Conservation (phyloP, 805 yeast genomes). For the Myxozyma lipomycoides region DNA sequence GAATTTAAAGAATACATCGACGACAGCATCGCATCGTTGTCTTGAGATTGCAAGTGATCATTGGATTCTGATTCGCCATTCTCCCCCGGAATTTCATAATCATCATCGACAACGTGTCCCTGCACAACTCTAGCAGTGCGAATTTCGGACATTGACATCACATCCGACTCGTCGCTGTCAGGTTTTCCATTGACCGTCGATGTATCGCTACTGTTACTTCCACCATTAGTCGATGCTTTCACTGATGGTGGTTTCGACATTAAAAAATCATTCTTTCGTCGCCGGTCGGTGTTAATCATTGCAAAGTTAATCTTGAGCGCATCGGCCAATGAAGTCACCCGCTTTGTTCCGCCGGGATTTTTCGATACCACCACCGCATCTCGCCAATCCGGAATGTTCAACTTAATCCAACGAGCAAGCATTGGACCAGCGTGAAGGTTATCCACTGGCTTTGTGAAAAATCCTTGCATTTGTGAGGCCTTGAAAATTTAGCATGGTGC, state of each 20-base stretch:
- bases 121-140: conserved; percentile 95
- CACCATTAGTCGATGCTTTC: conserved; percentile 2
- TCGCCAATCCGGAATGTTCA: conserved; percentile 77
- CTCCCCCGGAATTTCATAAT: conserved; percentile 45
- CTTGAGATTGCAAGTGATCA: conserved; percentile 26
- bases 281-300: conserved; percentile 97
- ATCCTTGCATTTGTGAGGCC: conserved; percentile 99
- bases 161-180: conserved; percentile 27
- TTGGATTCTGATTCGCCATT: conserved; percentile 32
- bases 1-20: conserved; percentile 28
- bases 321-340: conserved; percentile 98
- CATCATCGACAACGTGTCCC: conserved; percentile 96
- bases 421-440: conserved; percentile 96
- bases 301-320: conserved; percentile 93
- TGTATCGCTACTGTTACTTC: neutral
- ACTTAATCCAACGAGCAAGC: conserved; percentile 91
- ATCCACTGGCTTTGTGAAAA: conserved; percentile 95
- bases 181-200: neutral
- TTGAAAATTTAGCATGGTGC: too few relatives aligned
- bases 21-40: conserved; percentile 36
- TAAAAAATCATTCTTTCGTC: conserved; percentile 68
- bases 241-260: conserved; percentile 35
- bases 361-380: conserved; percentile 96
- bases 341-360: conserved; percentile 97
- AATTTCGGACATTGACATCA: conserved; percentile 47